Percentiles rank a stretch among this genome's conserved stretches.
Conservation (phyloP, 2,329 filamentous ascomycete genomes). For the Diaporthe sp. region DNA sequence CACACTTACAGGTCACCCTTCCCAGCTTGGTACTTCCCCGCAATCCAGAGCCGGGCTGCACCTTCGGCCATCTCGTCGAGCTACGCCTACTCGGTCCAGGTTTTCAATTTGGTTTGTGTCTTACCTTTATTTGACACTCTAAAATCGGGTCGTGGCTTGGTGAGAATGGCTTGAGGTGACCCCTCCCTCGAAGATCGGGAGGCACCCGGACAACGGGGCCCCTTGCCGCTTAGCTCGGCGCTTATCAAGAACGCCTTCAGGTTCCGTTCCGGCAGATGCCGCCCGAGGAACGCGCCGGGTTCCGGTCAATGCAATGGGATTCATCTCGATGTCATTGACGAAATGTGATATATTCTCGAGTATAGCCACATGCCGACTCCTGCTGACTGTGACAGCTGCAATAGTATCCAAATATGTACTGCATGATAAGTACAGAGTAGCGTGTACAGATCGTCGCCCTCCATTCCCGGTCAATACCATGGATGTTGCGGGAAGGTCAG, state of each 20-base stretch:
- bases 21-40: constrained; percentile 41
- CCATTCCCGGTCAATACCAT: constrained; percentile 19
- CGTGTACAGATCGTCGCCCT: neutral
- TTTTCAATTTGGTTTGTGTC: neutral
- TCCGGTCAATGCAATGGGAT: neutral
- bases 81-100: neutral
- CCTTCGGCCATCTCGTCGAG: neutral
- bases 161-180: neutral
- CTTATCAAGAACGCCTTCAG: neutral
- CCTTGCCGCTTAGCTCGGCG: constrained; percentile 18
- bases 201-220: neutral
- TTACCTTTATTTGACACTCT: neutral
- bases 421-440: neutral
- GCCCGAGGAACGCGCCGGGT: constrained; percentile 9
- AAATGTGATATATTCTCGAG: neutral
- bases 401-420: neutral
- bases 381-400: neutral
- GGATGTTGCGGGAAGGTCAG: constrained; percentile 35
- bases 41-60: constrained; percentile 42
- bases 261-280: constrained; percentile 14
- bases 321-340: neutral
- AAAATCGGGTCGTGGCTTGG: neutral
- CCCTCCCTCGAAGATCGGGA: neutral
- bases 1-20: constrained; percentile 43
- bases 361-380: no score